Evolutionary conservation across 192 early-diverging fungal species (phyloP).

Genomic region (Linnemannia elongata): DNA sequence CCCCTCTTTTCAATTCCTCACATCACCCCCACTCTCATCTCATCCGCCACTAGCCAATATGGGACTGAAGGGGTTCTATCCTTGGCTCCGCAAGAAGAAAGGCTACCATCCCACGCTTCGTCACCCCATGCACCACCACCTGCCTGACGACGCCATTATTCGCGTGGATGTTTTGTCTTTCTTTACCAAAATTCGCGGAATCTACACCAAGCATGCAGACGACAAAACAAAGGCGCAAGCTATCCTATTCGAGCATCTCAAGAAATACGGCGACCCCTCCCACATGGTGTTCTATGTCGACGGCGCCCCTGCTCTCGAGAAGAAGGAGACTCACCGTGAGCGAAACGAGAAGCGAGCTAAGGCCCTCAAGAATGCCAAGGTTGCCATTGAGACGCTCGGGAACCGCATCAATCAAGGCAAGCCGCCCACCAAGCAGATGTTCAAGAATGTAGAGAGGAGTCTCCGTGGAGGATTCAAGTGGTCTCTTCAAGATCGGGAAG

Average conservation of each 20-base stretch:
- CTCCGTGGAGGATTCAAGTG: conserved; percentile 15
- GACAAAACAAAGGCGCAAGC: not conserved
- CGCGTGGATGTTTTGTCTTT: not conserved
- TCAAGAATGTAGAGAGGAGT: conserved; percentile 10
- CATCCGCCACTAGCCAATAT: not conserved
- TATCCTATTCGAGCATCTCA: not conserved
- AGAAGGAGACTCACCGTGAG: conserved; percentile 15
- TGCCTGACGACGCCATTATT: not conserved
- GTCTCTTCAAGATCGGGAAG: not conserved
- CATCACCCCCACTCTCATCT: too few relatives aligned
- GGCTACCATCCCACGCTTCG: not conserved
- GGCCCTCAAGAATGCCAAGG: conserved; percentile 18
- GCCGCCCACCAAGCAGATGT: conserved; percentile 5
- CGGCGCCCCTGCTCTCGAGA: conserved; percentile 17
- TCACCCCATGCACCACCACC: conserved; percentile 3
- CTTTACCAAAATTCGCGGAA: not conserved
- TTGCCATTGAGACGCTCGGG: conserved; percentile 6
- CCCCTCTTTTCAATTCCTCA: too few relatives aligned
- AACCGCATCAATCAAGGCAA: not conserved
- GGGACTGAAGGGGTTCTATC: not conserved
- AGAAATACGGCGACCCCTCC: conserved; percentile 7
- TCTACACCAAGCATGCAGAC: not conserved
- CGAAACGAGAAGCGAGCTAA: not conserved
- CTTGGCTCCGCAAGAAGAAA: not conserved
- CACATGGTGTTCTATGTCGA: conserved; percentile 18